Evolutionary conservation across 805 yeast species (phyloP).

Genomic region (Metschnikowia arizonensis): DNA sequence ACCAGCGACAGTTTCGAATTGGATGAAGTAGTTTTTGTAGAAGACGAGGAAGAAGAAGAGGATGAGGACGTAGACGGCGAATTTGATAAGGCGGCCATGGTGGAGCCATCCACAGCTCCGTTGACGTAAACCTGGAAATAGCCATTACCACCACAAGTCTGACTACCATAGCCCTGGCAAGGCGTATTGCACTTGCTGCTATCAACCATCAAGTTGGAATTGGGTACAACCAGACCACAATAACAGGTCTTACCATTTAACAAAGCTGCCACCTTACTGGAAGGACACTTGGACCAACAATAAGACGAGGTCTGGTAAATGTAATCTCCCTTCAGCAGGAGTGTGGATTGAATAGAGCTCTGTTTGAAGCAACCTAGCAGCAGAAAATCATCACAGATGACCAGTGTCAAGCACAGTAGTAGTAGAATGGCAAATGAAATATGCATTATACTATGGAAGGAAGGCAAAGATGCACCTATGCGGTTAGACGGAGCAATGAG

Average conservation of each 20-base stretch:
- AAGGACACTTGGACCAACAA: conserved; percentile 50
- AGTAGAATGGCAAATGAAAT: conserved; percentile 3
- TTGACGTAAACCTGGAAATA: conserved; percentile 45
- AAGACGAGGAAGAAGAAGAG: conserved; percentile 12
- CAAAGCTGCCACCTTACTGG: conserved; percentile 29
- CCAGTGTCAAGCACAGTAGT: conserved; percentile 10
- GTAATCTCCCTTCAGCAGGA: conserved; percentile 44
- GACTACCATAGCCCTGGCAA: conserved; percentile 63
- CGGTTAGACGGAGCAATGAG: background rate
- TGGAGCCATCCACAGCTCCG: conserved; percentile 22
- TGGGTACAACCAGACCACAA: conserved; percentile 54
- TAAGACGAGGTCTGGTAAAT: conserved; percentile 56
- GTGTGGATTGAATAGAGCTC: conserved; percentile 20
- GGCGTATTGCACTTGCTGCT: conserved; percentile 19
- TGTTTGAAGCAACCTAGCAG: conserved; percentile 16
- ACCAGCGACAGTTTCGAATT: background rate
- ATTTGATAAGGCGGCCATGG: conserved; percentile 13
- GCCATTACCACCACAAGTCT: conserved; percentile 51
- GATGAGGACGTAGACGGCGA: conserved; percentile 15
- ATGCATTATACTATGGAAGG: conserved; percentile 1
- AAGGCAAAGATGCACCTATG: background rate
- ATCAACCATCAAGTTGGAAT: conserved; percentile 13
- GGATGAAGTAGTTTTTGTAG: conserved; percentile 10
- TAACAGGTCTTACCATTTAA: conserved; percentile 55
- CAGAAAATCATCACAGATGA: conserved; percentile 11